Conservation (phyloP, 2,329 filamentous ascomycete species). For the Hymenoscyphus fraxineus region DNA sequence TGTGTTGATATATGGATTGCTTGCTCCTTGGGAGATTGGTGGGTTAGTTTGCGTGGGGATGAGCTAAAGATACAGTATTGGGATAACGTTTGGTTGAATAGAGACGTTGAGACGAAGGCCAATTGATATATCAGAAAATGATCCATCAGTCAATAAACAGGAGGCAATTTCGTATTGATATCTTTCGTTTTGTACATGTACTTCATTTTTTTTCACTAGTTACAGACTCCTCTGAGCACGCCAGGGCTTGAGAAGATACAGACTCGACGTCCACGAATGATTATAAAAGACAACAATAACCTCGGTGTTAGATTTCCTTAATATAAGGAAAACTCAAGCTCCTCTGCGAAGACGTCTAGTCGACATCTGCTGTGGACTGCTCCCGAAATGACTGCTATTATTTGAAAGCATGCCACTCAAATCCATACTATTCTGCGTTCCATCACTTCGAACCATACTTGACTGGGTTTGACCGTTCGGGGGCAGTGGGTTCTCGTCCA, state of each 20-base stretch:
- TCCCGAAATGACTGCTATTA: slow-evolving; percentile 29
- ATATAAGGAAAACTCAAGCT: neutral
- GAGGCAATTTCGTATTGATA: neutral
- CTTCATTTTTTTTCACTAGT: no score
- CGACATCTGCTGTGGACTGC: slow-evolving; percentile 26
- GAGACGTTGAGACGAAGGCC: no score
- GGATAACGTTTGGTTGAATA: no score
- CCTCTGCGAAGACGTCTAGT: slow-evolving; percentile 7
- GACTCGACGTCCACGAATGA: no score
- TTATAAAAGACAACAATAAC: neutral
- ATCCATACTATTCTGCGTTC: slow-evolving; percentile 35
- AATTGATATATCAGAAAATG: no score
- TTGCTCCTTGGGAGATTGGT: neutral
- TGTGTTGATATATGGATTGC: neutral
- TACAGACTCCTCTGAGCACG: no score
- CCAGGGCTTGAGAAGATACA: no score
- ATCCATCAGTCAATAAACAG: no score
- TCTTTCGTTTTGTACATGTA: neutral
- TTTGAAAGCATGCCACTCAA: slow-evolving; percentile 28
- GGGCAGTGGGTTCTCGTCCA: slow-evolving; percentile 37
- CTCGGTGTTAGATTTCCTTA: neutral
- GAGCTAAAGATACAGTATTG: no score
- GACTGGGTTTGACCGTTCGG: slow-evolving; percentile 14
- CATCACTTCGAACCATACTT: slow-evolving; percentile 36
- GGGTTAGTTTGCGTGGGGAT: neutral